These are phyloP conservation scores for Dinochytrium kinnereticum DNA, from an alignment of 371 early-diverging fungal species.

Conservation along the genomic window DNA sequence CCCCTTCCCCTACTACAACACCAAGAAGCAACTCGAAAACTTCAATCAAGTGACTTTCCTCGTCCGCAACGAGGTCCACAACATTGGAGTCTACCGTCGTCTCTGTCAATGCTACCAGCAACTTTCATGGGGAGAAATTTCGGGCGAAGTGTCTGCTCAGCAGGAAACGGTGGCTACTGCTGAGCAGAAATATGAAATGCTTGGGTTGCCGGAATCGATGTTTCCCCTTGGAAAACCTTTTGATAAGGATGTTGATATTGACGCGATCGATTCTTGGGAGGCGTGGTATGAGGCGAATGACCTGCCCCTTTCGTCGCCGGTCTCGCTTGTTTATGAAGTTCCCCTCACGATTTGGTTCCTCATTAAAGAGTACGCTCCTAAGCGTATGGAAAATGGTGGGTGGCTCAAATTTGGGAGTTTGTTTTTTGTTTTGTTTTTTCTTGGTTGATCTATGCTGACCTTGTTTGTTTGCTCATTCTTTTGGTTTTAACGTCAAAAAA, in stretches of 20 bases:
- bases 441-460: neutral
- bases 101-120: slow-evolving; percentile 52
- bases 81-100: slow-evolving; percentile 53
- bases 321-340: slow-evolving; percentile 52
- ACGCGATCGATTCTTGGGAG: slow-evolving; percentile 47
- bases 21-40: slow-evolving; percentile 44
- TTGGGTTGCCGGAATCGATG: slow-evolving; percentile 46
- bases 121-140: slow-evolving; percentile 48
- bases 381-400: slow-evolving; percentile 34
- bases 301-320: slow-evolving; percentile 42
- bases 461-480: neutral
- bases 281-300: slow-evolving; percentile 42
- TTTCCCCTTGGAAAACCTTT: slow-evolving; percentile 47
- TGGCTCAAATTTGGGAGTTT: neutral
- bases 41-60: slow-evolving; percentile 55
- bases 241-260: slow-evolving; percentile 29
- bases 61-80: slow-evolving; percentile 47
- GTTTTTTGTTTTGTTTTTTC: neutral
- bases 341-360: slow-evolving; percentile 53
- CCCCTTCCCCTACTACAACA: slow-evolving; percentile 54
- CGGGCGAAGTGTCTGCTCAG: slow-evolving; percentile 42
- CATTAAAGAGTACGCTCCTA: slow-evolving; percentile 45
- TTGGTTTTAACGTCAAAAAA: neutral
- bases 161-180: slow-evolving; percentile 20
- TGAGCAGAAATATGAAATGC: slow-evolving; percentile 36